Percentiles rank a stretch among this genome's conserved stretches.
Evolutionary conservation across 192 early-diverging fungal species (phyloP).

Genomic region (Rhizophagus clarus): DNA sequence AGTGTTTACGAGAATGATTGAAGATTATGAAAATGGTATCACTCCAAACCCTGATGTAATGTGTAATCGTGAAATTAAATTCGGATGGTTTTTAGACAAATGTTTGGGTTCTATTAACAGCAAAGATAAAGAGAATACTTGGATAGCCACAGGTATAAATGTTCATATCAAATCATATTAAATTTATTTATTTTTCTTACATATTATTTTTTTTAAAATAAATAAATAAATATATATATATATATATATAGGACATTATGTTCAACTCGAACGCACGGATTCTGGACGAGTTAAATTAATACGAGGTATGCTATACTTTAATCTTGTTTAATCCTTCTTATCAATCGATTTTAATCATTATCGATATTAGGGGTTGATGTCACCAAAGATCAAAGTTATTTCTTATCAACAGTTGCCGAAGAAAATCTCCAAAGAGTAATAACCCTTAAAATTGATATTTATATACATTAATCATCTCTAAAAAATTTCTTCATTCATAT

Average conservation of each 20-base stretch:
- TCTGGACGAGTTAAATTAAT: constrained; percentile 36
- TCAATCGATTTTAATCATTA: neutral
- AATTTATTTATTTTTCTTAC: neutral
- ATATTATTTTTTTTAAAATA: neutral
- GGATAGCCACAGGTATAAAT: constrained; percentile 42
- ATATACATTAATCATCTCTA: neutral
- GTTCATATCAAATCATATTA: neutral
- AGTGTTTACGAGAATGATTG: constrained; percentile 83
- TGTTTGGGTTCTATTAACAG: constrained; percentile 34
- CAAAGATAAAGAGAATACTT: constrained; percentile 19
- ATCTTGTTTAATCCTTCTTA: neutral
- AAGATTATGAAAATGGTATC: constrained; percentile 64
- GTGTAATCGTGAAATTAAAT: constrained; percentile 94
- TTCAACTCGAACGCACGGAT: constrained; percentile 39
- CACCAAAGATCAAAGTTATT: constrained; percentile 95
- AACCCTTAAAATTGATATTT: neutral
- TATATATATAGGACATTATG: constrained; percentile 62
- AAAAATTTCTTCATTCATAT: neutral
- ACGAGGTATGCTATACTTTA: constrained; percentile 35
- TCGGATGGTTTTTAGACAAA: constrained; percentile 80
- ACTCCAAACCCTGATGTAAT: constrained; percentile 94
- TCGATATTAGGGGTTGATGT: constrained; percentile 47
- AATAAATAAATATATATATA: no score
- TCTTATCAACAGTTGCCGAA: constrained; percentile 68
- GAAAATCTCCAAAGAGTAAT: constrained; percentile 42